These are phyloP conservation scores for Cytospora mali DNA, from an alignment of 2,329 filamentous ascomycete genomes.

Conservation along the genomic window DNA sequence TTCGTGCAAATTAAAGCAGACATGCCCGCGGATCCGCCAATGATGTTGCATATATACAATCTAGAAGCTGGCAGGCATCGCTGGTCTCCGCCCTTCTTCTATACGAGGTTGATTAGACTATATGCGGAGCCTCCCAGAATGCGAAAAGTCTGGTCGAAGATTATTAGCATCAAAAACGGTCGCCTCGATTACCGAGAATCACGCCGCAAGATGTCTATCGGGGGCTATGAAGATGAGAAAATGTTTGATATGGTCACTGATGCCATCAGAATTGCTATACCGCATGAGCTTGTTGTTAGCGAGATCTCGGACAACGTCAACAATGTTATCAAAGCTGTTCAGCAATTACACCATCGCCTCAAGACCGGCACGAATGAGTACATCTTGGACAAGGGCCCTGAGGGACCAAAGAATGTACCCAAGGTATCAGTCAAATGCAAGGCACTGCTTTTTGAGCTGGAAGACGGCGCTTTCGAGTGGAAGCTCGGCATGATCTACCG, in stretches of 20 bases:
- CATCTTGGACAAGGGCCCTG: constrained; percentile 80
- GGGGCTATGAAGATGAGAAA: constrained; percentile 68
- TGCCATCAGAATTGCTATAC: constrained; percentile 83
- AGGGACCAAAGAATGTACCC: constrained; percentile 83
- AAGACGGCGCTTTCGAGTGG: constrained; percentile 97
- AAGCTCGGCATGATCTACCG: constrained; percentile 94
- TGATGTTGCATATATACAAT: constrained; percentile 88
- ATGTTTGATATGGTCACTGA: constrained; percentile 84
- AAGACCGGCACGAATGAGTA: constrained; percentile 86
- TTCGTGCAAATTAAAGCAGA: constrained; percentile 86
- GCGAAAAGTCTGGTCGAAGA: constrained; percentile 79
- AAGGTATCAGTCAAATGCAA: constrained; percentile 82
- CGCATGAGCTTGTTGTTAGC: constrained; percentile 87
- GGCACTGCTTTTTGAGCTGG: constrained; percentile 85
- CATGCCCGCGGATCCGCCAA: constrained; percentile 83
- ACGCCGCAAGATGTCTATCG: constrained; percentile 65
- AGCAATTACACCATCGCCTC: constrained; percentile 94
- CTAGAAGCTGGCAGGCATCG: constrained; percentile 82
- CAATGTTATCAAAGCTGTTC: constrained; percentile 82
- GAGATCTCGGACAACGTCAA: constrained; percentile 91
- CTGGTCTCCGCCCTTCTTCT: constrained; percentile 82
- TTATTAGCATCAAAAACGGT: constrained; percentile 80
- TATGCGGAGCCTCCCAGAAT: constrained; percentile 88
- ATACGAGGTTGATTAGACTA: constrained; percentile 76
- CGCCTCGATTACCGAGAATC: constrained; percentile 80